These are phyloP conservation scores for Barnettozyma vustinii DNA, from an alignment of 805 yeast genomes.

Conservation along the genomic window DNA sequence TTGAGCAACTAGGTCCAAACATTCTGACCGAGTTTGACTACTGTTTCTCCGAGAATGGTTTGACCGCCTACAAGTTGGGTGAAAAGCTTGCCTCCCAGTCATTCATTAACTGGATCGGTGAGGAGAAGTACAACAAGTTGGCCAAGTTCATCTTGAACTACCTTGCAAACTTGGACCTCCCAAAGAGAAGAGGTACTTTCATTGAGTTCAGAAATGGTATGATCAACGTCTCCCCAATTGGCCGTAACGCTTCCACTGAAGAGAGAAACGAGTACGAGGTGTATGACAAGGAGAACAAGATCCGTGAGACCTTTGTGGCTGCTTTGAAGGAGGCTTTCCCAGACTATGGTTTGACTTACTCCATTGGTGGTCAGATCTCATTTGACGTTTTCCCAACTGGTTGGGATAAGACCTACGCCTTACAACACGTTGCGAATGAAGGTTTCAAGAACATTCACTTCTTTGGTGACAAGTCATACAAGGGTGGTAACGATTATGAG, in stretches of 20 bases:
- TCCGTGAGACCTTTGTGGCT: slow-evolving; percentile 79
- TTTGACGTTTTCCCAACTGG: slow-evolving; percentile 99
- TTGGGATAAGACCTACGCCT: slow-evolving; percentile 98
- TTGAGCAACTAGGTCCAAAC: slow-evolving; percentile 87
- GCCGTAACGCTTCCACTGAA: slow-evolving; percentile 92
- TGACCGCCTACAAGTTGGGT: slow-evolving; percentile 94
- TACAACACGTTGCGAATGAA: slow-evolving; percentile 85
- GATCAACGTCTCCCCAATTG: slow-evolving; percentile 97
- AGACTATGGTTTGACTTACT: slow-evolving; percentile 83
- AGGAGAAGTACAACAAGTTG: slow-evolving; percentile 86
- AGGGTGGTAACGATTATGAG: slow-evolving; percentile 99
- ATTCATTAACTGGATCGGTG: slow-evolving; percentile 93
- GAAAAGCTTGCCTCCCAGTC: slow-evolving; percentile 86
- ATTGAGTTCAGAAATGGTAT: slow-evolving; percentile 99
- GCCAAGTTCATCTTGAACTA: slow-evolving; percentile 81
- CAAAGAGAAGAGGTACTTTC: slow-evolving; percentile 98
- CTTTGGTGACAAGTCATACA: slow-evolving; percentile 96
- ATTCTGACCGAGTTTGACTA: slow-evolving; percentile 83
- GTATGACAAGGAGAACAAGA: slow-evolving; percentile 71
- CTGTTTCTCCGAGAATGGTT: slow-evolving; percentile 96
- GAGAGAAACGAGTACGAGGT: slow-evolving; percentile 92
- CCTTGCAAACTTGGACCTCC: slow-evolving; percentile 81
- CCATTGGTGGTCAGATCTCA: slow-evolving; percentile 99
- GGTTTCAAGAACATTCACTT: slow-evolving; percentile 87
- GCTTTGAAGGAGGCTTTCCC: slow-evolving; percentile 82